Conservation (phyloP, 1,139 yeast species). For the Scheffersomyces insectosa region DNA sequence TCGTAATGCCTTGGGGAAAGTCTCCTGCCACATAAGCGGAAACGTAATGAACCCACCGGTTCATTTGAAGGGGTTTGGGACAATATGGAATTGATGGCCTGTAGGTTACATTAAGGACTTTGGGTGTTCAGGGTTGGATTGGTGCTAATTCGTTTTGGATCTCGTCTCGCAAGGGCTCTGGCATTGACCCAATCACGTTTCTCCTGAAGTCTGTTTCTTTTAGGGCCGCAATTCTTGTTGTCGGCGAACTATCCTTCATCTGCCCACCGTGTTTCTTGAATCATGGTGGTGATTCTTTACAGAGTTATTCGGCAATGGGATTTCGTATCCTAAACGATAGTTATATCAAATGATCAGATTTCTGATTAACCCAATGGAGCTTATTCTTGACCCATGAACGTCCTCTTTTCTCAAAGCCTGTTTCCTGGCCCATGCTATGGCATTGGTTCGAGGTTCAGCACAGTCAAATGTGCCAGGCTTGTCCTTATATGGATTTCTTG, state of each 20-base stretch:
- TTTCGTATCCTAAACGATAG: slow-evolving; percentile 66
- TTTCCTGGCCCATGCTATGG: slow-evolving; percentile 8
- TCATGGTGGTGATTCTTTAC: slow-evolving; percentile 1
- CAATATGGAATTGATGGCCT: neutral
- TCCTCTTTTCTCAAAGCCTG: slow-evolving; percentile 38
- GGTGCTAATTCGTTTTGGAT: slow-evolving; percentile 14
- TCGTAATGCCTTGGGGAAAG: slow-evolving; percentile 82
- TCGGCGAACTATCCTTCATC: neutral
- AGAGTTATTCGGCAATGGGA: slow-evolving; percentile 58
- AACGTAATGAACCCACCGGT: slow-evolving; percentile 50
- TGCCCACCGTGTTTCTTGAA: slow-evolving; percentile 8
- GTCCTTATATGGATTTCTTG: slow-evolving; percentile 3
- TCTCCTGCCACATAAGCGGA: slow-evolving; percentile 83
- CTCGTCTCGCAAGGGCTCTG: slow-evolving; percentile 19
- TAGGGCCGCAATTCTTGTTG: too few species aligned
- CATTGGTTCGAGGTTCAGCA: slow-evolving; percentile 35
- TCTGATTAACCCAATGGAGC: slow-evolving; percentile 84
- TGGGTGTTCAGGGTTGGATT: neutral
- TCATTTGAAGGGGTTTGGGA: slow-evolving; percentile 21
- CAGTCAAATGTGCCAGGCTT: slow-evolving; percentile 75
- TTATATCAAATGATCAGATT: slow-evolving; percentile 65
- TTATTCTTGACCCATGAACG: slow-evolving; percentile 74
- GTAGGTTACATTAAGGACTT: neutral
- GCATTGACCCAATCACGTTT: slow-evolving; percentile 2
- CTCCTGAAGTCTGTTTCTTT: too few species aligned